A percentile compares a stretch with the other conserved stretches of the same genome.
These are phyloP conservation scores for Syzygium jambos DNA, from an alignment of 345 rosid species.

Conservation along the genomic window DNA sequence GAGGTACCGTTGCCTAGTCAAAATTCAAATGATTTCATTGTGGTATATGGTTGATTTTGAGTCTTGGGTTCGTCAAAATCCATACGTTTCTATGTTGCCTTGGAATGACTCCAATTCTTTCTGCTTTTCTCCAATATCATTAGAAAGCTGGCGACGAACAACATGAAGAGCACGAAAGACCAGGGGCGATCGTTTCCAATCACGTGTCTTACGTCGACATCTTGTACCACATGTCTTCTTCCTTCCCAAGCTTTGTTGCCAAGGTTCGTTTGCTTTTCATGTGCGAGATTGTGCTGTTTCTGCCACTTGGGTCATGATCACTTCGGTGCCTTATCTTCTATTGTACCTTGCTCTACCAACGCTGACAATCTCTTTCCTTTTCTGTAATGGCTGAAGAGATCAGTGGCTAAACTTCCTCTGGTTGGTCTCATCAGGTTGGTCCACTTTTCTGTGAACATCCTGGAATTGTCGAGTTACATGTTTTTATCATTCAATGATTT, in stretches of 20 bases:
- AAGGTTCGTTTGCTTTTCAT: slow-evolving; percentile 51
- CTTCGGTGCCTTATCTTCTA: neutral
- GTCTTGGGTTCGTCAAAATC: neutral
- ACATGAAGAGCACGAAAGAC: slow-evolving; percentile 48
- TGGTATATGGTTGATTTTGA: neutral
- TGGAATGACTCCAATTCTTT: neutral
- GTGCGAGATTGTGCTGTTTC: neutral
- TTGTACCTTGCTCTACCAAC: neutral
- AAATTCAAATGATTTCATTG: neutral
- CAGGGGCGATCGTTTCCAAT: slow-evolving; percentile 83
- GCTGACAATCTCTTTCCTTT: slow-evolving; percentile 19
- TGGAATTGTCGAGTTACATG: neutral
- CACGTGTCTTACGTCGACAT: slow-evolving; percentile 90
- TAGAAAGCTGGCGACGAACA: slow-evolving; percentile 29
- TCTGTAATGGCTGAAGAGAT: slow-evolving; percentile 64
- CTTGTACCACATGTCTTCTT: slow-evolving; percentile 91
- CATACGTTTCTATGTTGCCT: neutral
- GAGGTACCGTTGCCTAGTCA: neutral
- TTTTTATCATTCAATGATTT: neutral
- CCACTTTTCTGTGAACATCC: neutral
- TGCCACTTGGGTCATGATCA: neutral
- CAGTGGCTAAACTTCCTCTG: slow-evolving; percentile 95
- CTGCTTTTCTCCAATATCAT: neutral
- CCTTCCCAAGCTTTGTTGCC: slow-evolving; percentile 96
- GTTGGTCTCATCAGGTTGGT: slow-evolving; percentile 91